These are phyloP conservation scores for Tylopilus felleus DNA, from an alignment of 768 basidiomycete genomes.

Conservation along the genomic window DNA sequence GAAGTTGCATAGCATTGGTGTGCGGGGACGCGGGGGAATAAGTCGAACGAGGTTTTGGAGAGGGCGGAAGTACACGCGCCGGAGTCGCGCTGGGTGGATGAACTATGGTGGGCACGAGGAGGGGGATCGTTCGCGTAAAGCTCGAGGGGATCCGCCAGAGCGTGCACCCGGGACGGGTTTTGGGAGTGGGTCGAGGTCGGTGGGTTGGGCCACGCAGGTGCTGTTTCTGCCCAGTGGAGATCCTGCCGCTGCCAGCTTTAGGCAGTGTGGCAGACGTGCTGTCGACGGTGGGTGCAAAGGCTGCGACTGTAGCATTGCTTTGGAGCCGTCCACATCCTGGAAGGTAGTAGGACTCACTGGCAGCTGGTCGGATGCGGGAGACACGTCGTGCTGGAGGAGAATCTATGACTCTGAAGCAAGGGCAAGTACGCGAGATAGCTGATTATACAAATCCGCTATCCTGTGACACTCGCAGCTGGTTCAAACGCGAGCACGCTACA, in stretches of 20 bases:
- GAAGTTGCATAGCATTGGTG: constrained; percentile 14
- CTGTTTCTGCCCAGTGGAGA: constrained; percentile 24
- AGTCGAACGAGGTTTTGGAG: constrained; percentile 21
- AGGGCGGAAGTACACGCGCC: constrained; percentile 9
- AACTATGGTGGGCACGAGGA: constrained; percentile 30
- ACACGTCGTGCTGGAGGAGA: constrained; percentile 26
- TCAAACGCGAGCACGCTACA: too few species aligned
- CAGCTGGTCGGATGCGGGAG: constrained; percentile 7
- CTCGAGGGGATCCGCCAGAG: constrained; percentile 7
- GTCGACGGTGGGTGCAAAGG: constrained; percentile 9
- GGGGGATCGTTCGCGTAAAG: constrained; percentile 27
- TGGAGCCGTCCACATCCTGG: constrained; percentile 14
- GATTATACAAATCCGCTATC: too few species aligned
- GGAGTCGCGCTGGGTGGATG: constrained; percentile 12
- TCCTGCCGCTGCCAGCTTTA: constrained; percentile 22
- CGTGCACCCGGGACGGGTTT: constrained; percentile 17
- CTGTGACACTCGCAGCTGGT: too few species aligned
- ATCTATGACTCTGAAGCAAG: too few species aligned
- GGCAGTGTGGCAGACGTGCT: constrained; percentile 14
- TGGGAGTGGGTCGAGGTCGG: constrained; percentile 14
- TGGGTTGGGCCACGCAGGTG: constrained; percentile 14
- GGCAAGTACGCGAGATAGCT: too few species aligned
- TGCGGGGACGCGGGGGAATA: constrained; percentile 21
- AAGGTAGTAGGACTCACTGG: constrained; percentile 6
- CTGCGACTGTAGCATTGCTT: background rate